These are phyloP conservation scores for Solanum boliviense DNA, from an alignment of 257 asterid species.

Conservation along the genomic window DNA sequence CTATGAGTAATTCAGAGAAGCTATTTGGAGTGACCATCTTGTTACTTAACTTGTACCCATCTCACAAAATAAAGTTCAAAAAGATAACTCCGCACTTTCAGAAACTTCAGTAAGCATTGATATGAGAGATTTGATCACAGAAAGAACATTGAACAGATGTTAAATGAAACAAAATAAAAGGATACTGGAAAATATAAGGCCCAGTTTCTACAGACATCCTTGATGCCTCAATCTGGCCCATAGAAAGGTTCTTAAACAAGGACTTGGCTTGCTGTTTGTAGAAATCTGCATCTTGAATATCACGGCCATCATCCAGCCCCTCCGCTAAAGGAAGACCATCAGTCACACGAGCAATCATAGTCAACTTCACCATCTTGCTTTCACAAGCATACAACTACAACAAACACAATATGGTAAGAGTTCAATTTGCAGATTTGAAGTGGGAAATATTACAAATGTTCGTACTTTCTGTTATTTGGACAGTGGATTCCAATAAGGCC, in stretches of 20 bases:
- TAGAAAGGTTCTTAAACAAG: slow-evolving; percentile 77
- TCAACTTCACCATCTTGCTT: slow-evolving; percentile 76
- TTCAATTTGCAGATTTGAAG: background rate
- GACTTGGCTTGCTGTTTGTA: slow-evolving; percentile 89
- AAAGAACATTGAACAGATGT: background rate
- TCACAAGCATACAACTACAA: slow-evolving; percentile 12
- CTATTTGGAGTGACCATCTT: background rate
- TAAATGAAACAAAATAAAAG: slow-evolving; percentile 9
- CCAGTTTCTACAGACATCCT: slow-evolving; percentile 96
- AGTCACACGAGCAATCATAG: slow-evolving; percentile 95
- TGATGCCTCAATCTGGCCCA: slow-evolving; percentile 78
- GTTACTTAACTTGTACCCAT: background rate
- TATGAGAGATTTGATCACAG: background rate
- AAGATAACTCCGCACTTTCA: background rate
- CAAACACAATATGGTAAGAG: background rate
- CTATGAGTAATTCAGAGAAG: background rate
- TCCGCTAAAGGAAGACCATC: slow-evolving; percentile 94
- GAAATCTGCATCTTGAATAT: slow-evolving; percentile 64
- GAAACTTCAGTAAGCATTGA: background rate
- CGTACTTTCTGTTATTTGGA: background rate
- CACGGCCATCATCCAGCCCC: slow-evolving; percentile 95
- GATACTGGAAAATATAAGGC: slow-evolving; percentile 93
- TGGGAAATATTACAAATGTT: background rate
- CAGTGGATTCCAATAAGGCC: background rate
- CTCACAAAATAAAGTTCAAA: background rate